Evolutionary conservation across 2,329 filamentous ascomycete species (phyloP), one percentile per base, ranked within the genome.

Genomic region (Harringtonia aguacate): DNA sequence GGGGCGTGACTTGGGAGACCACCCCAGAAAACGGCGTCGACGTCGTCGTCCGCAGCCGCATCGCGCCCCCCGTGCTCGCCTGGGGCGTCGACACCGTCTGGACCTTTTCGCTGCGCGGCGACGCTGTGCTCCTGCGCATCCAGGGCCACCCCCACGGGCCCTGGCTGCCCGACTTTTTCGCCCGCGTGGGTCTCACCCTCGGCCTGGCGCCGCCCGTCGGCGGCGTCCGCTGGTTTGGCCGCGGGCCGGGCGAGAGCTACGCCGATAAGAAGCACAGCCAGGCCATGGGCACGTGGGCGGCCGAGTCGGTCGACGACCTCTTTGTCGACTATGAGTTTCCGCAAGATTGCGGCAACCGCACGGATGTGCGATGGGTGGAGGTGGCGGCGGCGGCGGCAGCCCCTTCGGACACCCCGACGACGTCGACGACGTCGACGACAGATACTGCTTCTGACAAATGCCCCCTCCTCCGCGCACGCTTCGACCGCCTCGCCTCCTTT

Each of bases 311-410:
- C 2, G 62, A 66, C 1, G 66, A 70, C 1, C 64, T 84, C 22
- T 71, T 73, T 54, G 68, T 69, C 0, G 63, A 66, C 1, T 84
- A 83, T 52, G 81, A 85, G 17, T 76, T 78, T 18, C 81, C 81
- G 0, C 81, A 86, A 55, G 81, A 85, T 52, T 75, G 72, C 42
- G 77, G 77, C 1, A 85, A 84, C 55, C 66, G 75, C 15, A 75
- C 73, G 44, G 75, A 75, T 29, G 74, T 72, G 0, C 64, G 73
- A 8, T 84, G 77, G 73, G 58, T 83, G 4, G 15, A 35, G 7
- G 48, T 53, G 14, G 30, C 8, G 24, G 20, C n/a, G n/a, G n/a
- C n/a, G n/a, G n/a, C n/a, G n/a, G n/a, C 12, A 8, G 13, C 33
- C 33, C 33, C 8, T 35, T 8, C 10, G 10, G 13, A 35, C 33